phyloP scores from a whole-genome alignment of 306 rosid species.

The Casuarina equisetifolia region DNA sequence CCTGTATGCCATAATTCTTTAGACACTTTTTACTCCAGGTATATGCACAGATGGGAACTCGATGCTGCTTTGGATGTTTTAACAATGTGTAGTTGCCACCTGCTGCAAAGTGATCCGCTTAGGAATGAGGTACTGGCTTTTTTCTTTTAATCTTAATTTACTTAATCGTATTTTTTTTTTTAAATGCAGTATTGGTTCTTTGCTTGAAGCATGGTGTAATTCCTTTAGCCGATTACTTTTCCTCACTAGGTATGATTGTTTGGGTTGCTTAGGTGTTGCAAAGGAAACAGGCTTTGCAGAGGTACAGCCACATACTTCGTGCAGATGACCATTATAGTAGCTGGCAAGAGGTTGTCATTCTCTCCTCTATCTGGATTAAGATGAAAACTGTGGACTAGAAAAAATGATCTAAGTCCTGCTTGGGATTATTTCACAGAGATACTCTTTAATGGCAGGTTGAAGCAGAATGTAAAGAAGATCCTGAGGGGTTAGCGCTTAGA shows the following conservation, averaged over 20 bases:
- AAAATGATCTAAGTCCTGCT: constrained; percentile 12
- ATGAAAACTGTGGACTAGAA: constrained; percentile 4
- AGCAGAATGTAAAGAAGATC: constrained; percentile 96
- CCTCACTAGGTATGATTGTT: constrained; percentile 32
- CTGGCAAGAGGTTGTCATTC: constrained; percentile 90
- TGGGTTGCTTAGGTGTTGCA: constrained; percentile 66
- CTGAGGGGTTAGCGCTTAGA: constrained; percentile 96
- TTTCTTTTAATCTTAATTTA: constrained; percentile 15
- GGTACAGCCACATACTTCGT: constrained; percentile 79
- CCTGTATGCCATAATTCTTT: constrained; percentile 14
- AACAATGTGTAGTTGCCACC: constrained; percentile 97
- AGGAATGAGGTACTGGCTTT: constrained; percentile 63
- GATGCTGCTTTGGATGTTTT: constrained; percentile 96
- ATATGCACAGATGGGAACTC: constrained; percentile 84
- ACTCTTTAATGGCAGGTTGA: constrained; percentile 64
- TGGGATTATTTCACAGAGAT: constrained; percentile 13
- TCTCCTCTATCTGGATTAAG: constrained; percentile 18
- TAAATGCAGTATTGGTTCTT: constrained; percentile 9
- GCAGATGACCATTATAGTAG: constrained; percentile 85
- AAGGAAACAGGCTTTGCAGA: constrained; percentile 86
- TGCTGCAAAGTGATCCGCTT: constrained; percentile 56
- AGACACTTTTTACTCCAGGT: constrained; percentile 48
- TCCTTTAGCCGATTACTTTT: constrained; percentile 17
- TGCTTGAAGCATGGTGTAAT: constrained; percentile 2
- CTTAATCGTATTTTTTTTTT: constrained; percentile 19